Evolutionary conservation across 2,329 filamentous ascomycete species (phyloP), one percentile per base, ranked within the genome.

Genomic region (Colletotrichum coccodes): DNA sequence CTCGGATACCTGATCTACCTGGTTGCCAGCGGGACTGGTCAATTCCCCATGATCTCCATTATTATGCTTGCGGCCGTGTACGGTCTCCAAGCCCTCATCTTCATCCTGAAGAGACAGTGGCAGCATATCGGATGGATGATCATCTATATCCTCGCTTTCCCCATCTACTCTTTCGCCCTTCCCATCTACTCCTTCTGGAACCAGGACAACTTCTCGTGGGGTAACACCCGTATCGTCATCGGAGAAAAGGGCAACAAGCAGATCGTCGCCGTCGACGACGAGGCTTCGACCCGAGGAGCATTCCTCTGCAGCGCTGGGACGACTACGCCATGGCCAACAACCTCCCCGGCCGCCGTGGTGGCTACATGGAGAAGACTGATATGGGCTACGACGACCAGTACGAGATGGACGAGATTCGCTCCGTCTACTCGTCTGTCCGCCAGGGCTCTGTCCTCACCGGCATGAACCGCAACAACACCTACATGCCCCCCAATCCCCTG

Each of bases 141-240:
- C 73, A 98, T 99, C 78, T 99, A 99, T 82, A 87, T 99, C 71
- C 74, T 97, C n/a, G 96, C 96, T 3, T 98, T 93, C 84, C 96
- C 96, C 0, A 92, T 99, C 74, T 98, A 95, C 84, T 96, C 92
- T 4, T 93, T 99, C 75, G 78, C 97, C 71, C 88, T 99, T 14
- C 96, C 96, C 0, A 84, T 99, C 71, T 99, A 98, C 84, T 97
- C 95, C 0, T 99, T 99, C 91, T 99, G 96, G 96, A 97, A 98
- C 82, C 95, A 98, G 80, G 96, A 99, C 81, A 95, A 99, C 83
- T 99, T 99, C 86, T 91, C 91, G 2, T 99, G 96, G 96, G 96
- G 96, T 87, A 98, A 96, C 83, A 99, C 96, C 1, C 94, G 96
- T 88, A 90, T 99, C 72, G 96, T 99, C 73, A 93, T 98, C 73